These are phyloP conservation scores for Letharia columbiana DNA, from an alignment of 495 filamentous ascomycete genomes.

Conservation along the genomic window DNA sequence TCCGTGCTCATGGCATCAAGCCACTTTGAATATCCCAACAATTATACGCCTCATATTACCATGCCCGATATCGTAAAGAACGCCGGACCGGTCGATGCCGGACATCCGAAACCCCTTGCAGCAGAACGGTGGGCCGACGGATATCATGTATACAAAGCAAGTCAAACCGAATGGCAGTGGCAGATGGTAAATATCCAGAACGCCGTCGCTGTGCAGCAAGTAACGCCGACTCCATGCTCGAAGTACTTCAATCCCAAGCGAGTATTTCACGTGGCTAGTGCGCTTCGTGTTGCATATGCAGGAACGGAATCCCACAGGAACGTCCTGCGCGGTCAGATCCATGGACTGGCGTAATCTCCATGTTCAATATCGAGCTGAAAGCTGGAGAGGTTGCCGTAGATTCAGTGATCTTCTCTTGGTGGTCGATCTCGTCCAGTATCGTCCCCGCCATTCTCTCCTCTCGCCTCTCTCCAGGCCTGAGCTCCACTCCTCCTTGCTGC, in stretches of 20 bases:
- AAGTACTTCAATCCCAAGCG: background rate
- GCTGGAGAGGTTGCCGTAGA: background rate
- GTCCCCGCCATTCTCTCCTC: conserved; percentile 15
- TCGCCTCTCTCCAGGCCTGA: conserved; percentile 23
- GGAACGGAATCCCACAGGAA: conserved; percentile 5
- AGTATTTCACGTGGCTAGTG: background rate
- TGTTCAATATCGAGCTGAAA: background rate
- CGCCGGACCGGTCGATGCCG: background rate
- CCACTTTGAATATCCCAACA: background rate
- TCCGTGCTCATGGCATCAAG: background rate
- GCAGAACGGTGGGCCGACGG: background rate
- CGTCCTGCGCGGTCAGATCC: background rate
- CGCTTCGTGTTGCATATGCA: conserved; percentile 5
- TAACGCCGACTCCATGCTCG: background rate
- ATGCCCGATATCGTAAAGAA: background rate
- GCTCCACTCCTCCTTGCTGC: conserved; percentile 15
- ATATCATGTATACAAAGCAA: background rate
- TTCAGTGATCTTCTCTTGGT: conserved; percentile 14
- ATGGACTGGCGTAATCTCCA: background rate
- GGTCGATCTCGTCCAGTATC: conserved; percentile 1
- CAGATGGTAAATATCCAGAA: background rate
- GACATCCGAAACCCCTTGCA: background rate
- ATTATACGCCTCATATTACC: background rate
- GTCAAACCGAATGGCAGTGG: background rate
- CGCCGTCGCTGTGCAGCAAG: conserved; percentile 2